Base-by-base conservation (phyloP, 176 grass and related monocot genomes). In the Avena sativa region DNA sequence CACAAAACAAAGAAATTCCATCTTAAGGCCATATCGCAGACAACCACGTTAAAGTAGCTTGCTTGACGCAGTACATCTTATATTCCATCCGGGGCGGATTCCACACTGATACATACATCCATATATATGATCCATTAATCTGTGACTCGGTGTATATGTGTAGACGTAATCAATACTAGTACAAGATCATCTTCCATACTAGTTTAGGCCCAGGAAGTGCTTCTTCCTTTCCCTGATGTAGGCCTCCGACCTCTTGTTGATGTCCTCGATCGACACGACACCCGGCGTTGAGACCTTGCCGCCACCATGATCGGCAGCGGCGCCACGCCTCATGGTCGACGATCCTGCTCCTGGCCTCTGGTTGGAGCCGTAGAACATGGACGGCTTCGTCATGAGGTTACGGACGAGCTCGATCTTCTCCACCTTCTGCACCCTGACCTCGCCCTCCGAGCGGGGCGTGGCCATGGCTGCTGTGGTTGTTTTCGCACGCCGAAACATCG, bases 181-280 rank as follows among this genome's bases (percentile, higher is more conserved):
- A 38, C 30, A 52, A n/a, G 59, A 66, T 28, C 14, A 84, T n/a
- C 34, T 53, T 20, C 8, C 17, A 32, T 40, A 6, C 25, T 79
- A 72, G 26, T 38, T 7, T 40, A 82, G 75, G 28, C 79, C 84
- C 5, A 62, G 40, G 80, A 90, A 90, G 0, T 51, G 62, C 38
- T n/a, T 82, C 88, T 86, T 90, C 71, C 38, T 86, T 28, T 90
- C 88, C 49, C 62, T 77, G 62, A 90, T 90, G 88, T 78, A 90
- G 8, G 3, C 60, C 48, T 90, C 88, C 0, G 88, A 86, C 79
- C 79, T 82, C 79, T 71, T 78, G 84, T 90, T 82, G 79, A 90
- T 90, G 30, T 90, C 84, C 36, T 89, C 83, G 4, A 85, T 17
- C 4, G 68, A 58, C 28, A 75, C 78, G 5, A 76, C 53, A 2